Evolutionary conservation across 2,329 filamentous ascomycete species (phyloP), one percentile per base, ranked within the genome.

Genomic region (Leptographium procerum): DNA sequence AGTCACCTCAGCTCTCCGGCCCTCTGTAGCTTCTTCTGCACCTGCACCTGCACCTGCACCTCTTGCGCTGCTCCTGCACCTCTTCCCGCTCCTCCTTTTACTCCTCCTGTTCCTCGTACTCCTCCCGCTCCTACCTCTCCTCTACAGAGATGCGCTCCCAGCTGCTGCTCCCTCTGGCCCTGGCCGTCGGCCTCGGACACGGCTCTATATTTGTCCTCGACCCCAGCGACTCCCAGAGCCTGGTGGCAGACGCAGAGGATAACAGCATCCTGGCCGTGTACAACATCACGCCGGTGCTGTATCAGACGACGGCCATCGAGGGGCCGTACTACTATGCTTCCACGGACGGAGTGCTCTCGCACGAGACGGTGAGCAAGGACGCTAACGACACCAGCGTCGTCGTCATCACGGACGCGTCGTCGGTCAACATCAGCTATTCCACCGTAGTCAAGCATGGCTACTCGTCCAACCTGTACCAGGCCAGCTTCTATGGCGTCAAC

Each of bases 401-500:
- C 10, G 19, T 58, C 14, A 40, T 58, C 4, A 29, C 56, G 11
- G 40, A 56, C 19, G 50, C 31, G 1, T 53, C 47, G 5, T 28
- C 48, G 9, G 24, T 60, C 6, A 24, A 48, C 13, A 53, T 60
- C 1, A 26, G 26, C 9, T 6, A 60, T 22, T 16, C 47, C 2
- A 36, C 48, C 8, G n/a, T 60, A 1, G 10, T 58, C 19, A 60
- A 60, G 48, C 55, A 50, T 24, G 59, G 59, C 52, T 60, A 58
- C 16, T 31, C 56, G 4, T 54, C 40, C 56, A 58, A 56, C 22
- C 52, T 60, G 1, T 28, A 56, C 2, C 4, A 48, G 56, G 52
- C 59, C 16, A 60, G 59, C 31, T 60, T 60, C 48, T 60, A 53
- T 9, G 59, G 59, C 36, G 56, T 60, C 40, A 60, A 60, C 24